phyloP scores from a whole-genome alignment of 805 yeast species.

The Metschnikowia peoriensis region DNA sequence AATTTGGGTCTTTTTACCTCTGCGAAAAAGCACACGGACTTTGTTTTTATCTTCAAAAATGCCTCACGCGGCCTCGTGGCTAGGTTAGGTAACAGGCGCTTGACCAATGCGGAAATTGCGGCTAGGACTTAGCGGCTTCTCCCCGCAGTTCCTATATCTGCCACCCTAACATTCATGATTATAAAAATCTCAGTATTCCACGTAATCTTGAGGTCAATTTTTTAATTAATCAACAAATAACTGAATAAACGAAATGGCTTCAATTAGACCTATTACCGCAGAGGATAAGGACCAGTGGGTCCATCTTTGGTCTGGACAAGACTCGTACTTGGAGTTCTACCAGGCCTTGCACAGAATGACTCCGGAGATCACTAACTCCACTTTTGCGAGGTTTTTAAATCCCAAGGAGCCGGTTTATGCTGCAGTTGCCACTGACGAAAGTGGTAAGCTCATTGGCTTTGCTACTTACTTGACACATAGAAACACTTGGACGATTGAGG shows the following conservation, averaged over 20 bases:
- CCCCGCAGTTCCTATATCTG: too few relatives aligned
- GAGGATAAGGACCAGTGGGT: conserved; percentile 46
- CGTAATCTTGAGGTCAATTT: too few relatives aligned
- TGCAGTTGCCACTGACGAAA: conserved; percentile 45
- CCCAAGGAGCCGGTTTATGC: conserved; percentile 44
- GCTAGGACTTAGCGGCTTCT: too few relatives aligned
- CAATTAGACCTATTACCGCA: conserved; percentile 41
- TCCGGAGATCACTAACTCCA: conserved; percentile 38
- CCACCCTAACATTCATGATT: too few relatives aligned
- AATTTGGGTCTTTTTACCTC: too few relatives aligned
- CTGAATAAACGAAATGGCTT: background rate
- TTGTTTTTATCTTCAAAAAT: too few relatives aligned
- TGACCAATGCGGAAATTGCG: too few relatives aligned
- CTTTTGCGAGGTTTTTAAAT: conserved; percentile 48
- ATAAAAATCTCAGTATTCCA: too few relatives aligned
- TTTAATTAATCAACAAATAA: too few relatives aligned
- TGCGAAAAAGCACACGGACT: too few relatives aligned
- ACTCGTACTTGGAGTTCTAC: conserved; percentile 45
- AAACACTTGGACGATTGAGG: conserved; percentile 49
- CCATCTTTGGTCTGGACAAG: conserved; percentile 40
- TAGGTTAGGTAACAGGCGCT: too few relatives aligned
- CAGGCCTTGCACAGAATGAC: conserved; percentile 31
- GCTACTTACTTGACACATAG: conserved; percentile 49
- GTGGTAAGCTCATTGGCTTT: conserved; percentile 46
- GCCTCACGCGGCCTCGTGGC: too few relatives aligned